These are phyloP conservation scores for Pholiota microspora DNA, from an alignment of 768 basidiomycete species.

Conservation along the genomic window DNA sequence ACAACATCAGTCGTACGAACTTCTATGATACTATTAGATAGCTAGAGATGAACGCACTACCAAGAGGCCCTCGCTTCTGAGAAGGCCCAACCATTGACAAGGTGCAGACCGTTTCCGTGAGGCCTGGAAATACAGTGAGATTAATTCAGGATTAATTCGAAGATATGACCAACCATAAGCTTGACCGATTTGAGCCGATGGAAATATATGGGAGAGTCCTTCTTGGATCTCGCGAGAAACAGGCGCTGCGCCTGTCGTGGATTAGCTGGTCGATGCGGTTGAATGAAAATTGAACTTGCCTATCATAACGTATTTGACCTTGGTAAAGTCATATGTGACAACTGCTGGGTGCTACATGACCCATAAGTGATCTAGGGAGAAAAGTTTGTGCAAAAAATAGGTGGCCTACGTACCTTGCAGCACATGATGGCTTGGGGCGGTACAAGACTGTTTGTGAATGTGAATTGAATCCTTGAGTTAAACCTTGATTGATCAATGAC, in stretches of 20 bases:
- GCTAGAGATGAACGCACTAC: slow-evolving; percentile 27
- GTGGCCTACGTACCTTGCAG: slow-evolving; percentile 41
- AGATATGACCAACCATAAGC: slow-evolving; percentile 46
- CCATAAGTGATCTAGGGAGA: no score
- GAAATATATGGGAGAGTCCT: slow-evolving; percentile 43
- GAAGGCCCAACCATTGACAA: slow-evolving; percentile 43
- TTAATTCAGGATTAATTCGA: no score
- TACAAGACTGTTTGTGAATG: slow-evolving; percentile 31
- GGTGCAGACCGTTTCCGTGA: slow-evolving; percentile 42
- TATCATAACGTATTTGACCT: slow-evolving; percentile 39
- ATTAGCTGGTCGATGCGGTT: background rate
- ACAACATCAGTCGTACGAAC: slow-evolving; percentile 11
- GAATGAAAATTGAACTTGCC: slow-evolving; percentile 28
- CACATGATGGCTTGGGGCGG: slow-evolving; percentile 48
- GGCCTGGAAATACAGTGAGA: no score
- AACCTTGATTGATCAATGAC: background rate
- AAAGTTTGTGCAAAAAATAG: no score
- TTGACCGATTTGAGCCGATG: slow-evolving; percentile 54
- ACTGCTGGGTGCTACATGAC: slow-evolving; percentile 41
- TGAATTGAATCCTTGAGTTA: background rate
- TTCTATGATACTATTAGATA: slow-evolving; percentile 1
- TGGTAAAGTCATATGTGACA: slow-evolving; percentile 38
- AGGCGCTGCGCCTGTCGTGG: slow-evolving; percentile 54
- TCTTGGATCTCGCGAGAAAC: slow-evolving; percentile 49
- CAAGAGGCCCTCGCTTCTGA: slow-evolving; percentile 37